These are phyloP conservation scores for Penicillium cosmopolitanum DNA, from an alignment of 495 filamentous ascomycete genomes.

Conservation along the genomic window DNA sequence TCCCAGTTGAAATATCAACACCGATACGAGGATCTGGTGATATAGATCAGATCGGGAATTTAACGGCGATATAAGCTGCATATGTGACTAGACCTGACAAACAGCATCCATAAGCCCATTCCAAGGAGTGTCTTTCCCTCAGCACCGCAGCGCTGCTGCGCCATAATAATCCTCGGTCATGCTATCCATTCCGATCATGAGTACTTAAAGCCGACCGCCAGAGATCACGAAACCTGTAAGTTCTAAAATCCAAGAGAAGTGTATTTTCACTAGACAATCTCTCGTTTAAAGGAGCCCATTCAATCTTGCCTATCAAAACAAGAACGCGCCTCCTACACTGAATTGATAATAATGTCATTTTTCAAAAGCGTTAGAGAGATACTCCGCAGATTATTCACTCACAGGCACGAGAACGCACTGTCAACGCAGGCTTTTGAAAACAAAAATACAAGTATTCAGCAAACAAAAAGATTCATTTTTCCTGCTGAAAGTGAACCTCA, in stretches of 20 bases:
- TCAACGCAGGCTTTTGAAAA: background rate
- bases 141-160: background rate
- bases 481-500: slow-evolving; percentile 3
- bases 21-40: background rate
- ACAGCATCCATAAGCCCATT: background rate
- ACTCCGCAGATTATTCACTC: too few relatives aligned
- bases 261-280: too few relatives aligned
- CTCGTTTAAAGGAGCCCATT: too few relatives aligned
- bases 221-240: too few relatives aligned
- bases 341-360: too few relatives aligned
- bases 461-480: background rate
- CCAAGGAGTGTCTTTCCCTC: background rate
- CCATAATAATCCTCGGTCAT: too few relatives aligned
- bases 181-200: too few relatives aligned
- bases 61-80: background rate
- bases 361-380: too few relatives aligned
- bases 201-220: too few relatives aligned
- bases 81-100: background rate
- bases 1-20: background rate
- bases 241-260: too few relatives aligned
- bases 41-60: background rate
- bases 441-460: background rate
- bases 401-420: background rate
- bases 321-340: too few relatives aligned
- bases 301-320: too few relatives aligned